Percentiles rank a stretch among this genome's conserved stretches.
Conservation (phyloP, 2,329 filamentous ascomycete genomes). For the Metarhizium album region DNA sequence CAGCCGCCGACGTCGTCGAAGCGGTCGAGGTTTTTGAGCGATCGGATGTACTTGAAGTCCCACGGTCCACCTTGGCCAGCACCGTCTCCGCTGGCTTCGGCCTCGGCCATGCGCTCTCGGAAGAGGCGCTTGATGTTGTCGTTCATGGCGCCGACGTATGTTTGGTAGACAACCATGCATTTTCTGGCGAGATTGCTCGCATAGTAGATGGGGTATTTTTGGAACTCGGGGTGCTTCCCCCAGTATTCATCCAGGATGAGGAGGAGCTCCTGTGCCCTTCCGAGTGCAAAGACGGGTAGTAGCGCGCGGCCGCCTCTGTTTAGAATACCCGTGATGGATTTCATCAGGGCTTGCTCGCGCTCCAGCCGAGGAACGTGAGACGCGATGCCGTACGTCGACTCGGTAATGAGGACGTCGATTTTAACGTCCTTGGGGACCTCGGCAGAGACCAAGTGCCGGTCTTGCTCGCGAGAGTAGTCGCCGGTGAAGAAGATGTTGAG, state of each 20-base stretch:
- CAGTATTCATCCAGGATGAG: constrained; percentile 96
- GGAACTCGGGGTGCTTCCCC: constrained; percentile 77
- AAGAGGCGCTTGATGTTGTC: constrained; percentile 98
- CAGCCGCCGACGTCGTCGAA: constrained; percentile 95
- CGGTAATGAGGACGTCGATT: constrained; percentile 92
- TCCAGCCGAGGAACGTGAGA: constrained; percentile 86
- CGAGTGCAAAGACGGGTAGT: constrained; percentile 91
- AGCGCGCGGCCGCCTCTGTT: constrained; percentile 87
- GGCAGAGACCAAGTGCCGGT: constrained; percentile 89
- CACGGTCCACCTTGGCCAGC: constrained; percentile 76
- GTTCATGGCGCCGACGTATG: constrained; percentile 97
- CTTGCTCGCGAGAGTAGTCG: constrained; percentile 92
- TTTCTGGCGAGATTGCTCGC: constrained; percentile 89
- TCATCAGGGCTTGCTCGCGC: constrained; percentile 88
- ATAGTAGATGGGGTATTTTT: constrained; percentile 93
- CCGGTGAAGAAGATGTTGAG: constrained; percentile 96
- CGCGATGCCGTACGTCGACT: constrained; percentile 93
- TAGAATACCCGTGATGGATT: constrained; percentile 81
- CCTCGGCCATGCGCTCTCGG: constrained; percentile 81
- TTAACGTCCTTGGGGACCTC: constrained; percentile 81
- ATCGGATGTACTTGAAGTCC: constrained; percentile 93
- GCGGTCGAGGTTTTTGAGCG: constrained; percentile 81
- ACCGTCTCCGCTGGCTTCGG: constrained; percentile 66
- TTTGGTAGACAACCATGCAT: constrained; percentile 98
- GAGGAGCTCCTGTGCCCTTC: constrained; percentile 84